Base-by-base conservation (phyloP, 2,329 filamentous ascomycete genomes). In the Paraphaeosphaeria sporulosa region DNA sequence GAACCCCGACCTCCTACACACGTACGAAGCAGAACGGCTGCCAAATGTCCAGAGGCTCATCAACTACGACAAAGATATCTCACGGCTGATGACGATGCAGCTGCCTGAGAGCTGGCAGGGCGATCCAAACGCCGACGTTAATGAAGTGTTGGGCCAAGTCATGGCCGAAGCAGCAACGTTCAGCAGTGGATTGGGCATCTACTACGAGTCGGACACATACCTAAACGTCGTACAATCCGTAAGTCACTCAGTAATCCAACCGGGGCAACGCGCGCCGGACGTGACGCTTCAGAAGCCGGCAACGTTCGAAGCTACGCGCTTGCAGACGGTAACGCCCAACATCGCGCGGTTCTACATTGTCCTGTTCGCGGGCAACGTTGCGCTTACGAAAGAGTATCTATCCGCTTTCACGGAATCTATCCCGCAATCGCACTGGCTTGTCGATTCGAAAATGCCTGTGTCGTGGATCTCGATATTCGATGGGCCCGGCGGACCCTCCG, bases 241-340 rank as follows among this genome's bases (percentile, higher is more conserved):
- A 7, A 15, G 1, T 17, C 2, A 59, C 5, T 64, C 59, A 0
- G 44, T 56, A 0, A 67, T 81, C 8, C 63, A 60, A 17, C 71
- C 82, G 0, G 83, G 83, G 0, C 75, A 79, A 59, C 75, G 83
- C 59, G 81, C 78, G 5, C 82, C 82, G 5, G 83, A 85, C 66
- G 78, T 83, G 8, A 57, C 71, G 5, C 70, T 85, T 3, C 71
- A 78, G 19, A 81, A 79, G 55, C 82, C 82, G 0, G 82, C 80
- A 0, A 83, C 81, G 0, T 78, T 80, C 23, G 79, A 82, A 54
- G 23, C 64, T 0, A 80, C 80, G 2, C 72, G 82, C 38, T 63
- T 85, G 25, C 80, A 84, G 57, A 71, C 71, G n/a, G 74, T 80
- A 47, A 81, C 80, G 0, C 80, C 77, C 2, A 85, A 84, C 63